Evolutionary conservation across 371 early-diverging fungal genomes (phyloP).

Genomic region (Mortierella sp.): DNA sequence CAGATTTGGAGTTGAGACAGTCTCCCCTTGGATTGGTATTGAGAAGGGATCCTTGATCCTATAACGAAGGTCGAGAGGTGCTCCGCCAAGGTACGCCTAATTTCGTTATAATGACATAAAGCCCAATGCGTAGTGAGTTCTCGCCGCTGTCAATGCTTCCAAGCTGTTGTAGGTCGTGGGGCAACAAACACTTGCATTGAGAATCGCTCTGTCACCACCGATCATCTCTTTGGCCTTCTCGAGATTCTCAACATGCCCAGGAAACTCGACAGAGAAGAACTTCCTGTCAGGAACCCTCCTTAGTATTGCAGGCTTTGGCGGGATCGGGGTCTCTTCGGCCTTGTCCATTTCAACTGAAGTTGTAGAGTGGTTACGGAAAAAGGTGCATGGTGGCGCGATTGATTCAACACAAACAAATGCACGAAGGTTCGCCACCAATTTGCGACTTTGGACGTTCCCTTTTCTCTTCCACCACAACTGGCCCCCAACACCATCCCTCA

Average conservation of each 20-base stretch:
- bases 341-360: background rate
- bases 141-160: background rate
- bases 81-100: constrained; percentile 51
- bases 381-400: background rate
- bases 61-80: constrained; percentile 39
- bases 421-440: constrained; percentile 49
- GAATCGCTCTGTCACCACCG: constrained; percentile 43
- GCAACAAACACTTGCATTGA: constrained; percentile 21
- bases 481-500: background rate
- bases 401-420: background rate
- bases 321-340: background rate
- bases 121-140: background rate
- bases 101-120: background rate
- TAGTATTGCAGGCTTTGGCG: constrained; percentile 7
- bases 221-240: constrained; percentile 33
- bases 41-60: constrained; percentile 42
- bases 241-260: constrained; percentile 38
- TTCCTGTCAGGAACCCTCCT: constrained; percentile 26
- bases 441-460: constrained; percentile 4
- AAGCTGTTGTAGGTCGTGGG: background rate
- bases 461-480: background rate
- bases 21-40: constrained; percentile 46
- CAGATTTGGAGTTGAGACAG: constrained; percentile 33
- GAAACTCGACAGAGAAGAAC: constrained; percentile 43
- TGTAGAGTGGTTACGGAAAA: background rate